phyloP scores from a whole-genome alignment of 495 filamentous ascomycete genomes.

The Aspergillus olivimuriae region DNA sequence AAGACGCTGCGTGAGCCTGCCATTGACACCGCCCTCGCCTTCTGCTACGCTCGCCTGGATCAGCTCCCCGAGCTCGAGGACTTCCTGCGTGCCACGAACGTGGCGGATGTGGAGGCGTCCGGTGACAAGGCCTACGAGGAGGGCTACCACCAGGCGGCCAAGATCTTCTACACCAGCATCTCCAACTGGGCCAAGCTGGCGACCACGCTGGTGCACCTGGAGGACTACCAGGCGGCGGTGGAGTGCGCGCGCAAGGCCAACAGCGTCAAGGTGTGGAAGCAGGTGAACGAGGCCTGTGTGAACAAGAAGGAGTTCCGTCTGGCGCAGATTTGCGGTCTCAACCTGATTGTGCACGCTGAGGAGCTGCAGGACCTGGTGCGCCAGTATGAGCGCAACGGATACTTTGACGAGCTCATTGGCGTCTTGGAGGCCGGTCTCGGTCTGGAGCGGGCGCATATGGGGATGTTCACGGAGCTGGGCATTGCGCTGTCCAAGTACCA shows the following conservation, averaged over 20 bases:
- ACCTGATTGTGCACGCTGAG: slow-evolving; percentile 97
- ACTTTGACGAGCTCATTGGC: slow-evolving; percentile 95
- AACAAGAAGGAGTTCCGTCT: slow-evolving; percentile 98
- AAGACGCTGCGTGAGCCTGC: slow-evolving; percentile 92
- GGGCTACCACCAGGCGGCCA: slow-evolving; percentile 90
- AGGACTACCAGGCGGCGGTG: slow-evolving; percentile 96
- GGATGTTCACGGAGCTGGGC: slow-evolving; percentile 95
- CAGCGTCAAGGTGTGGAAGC: slow-evolving; percentile 99
- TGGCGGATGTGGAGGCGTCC: slow-evolving; percentile 89
- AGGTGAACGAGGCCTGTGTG: slow-evolving; percentile 96
- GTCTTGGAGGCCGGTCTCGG: slow-evolving; percentile 94
- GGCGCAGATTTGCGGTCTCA: slow-evolving; percentile 98
- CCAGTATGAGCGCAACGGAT: slow-evolving; percentile 95
- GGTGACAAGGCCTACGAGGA: slow-evolving; percentile 97
- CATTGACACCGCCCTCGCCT: slow-evolving; percentile 89
- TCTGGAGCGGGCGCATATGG: slow-evolving; percentile 84
- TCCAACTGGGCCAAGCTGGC: slow-evolving; percentile 99
- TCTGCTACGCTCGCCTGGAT: slow-evolving; percentile 86
- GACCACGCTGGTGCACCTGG: slow-evolving; percentile 90
- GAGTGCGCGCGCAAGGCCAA: slow-evolving; percentile 99
- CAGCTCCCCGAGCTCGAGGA: slow-evolving; percentile 92
- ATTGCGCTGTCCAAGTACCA: slow-evolving; percentile 96
- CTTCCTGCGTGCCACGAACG: slow-evolving; percentile 90
- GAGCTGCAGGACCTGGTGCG: slow-evolving; percentile 89
- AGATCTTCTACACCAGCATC: slow-evolving; percentile 98